These are phyloP conservation scores for Ceratobasidium sp. DNA, from an alignment of 1,284 basidiomycete species.

Conservation along the genomic window DNA sequence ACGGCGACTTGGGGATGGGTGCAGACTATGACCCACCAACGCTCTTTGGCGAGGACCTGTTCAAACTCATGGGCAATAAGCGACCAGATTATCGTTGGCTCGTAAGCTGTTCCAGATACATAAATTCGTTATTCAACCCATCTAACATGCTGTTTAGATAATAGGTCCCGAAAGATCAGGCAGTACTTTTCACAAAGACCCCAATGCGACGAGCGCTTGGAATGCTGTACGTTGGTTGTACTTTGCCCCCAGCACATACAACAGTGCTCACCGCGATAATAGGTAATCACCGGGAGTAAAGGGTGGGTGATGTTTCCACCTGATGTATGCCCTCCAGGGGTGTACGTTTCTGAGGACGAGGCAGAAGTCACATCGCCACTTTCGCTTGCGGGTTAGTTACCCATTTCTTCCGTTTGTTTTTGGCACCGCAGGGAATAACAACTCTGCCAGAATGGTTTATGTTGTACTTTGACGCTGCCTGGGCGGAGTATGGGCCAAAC, in stretches of 20 bases:
- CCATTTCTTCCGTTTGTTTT: not conserved
- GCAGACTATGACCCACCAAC: conserved; percentile 51
- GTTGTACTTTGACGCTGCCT: conserved; percentile 55
- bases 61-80: conserved; percentile 51
- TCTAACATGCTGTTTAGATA: conserved; percentile 49
- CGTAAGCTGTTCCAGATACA: conserved; percentile 40
- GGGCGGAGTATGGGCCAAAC: conserved; percentile 53
- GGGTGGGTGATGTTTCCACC: conserved; percentile 59
- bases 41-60: conserved; percentile 53
- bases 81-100: conserved; percentile 54
- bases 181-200: conserved; percentile 56
- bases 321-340: conserved; percentile 56
- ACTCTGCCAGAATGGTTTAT: conserved; percentile 55
- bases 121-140: not conserved
- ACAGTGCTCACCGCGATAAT: no score
- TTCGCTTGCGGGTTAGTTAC: conserved; percentile 45
- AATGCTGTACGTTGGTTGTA: conserved; percentile 54
- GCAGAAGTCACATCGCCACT: conserved; percentile 49
- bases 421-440: not conserved
- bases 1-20: conserved; percentile 46
- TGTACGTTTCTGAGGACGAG: conserved; percentile 54
- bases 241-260: not conserved
- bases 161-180: conserved; percentile 53
- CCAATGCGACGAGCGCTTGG: conserved; percentile 58
- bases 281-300: conserved; percentile 43